Evolutionary conservation across 1,284 basidiomycete genomes (phyloP), one percentile per base, ranked within the genome.

Genomic region (Melanopsichium pennsylvanicum): DNA sequence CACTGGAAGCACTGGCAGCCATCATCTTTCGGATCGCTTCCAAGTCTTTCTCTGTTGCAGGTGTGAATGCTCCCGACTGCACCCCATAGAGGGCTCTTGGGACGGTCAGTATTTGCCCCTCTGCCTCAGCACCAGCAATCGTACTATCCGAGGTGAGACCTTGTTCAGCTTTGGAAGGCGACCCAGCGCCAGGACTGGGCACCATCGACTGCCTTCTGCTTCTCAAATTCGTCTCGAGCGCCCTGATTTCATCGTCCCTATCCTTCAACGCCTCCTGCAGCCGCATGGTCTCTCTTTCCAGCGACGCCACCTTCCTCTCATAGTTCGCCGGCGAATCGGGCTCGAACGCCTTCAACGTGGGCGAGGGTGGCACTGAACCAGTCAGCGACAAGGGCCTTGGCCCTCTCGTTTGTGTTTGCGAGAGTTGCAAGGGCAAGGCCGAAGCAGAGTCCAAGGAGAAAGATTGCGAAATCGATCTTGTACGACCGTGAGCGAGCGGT

Each of bases 391-490:
- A 57, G 32, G 70, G 72, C 22, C 72, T 51, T 15, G 70, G 70
- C 12, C 70, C 70, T 15, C 58, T 42, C 40, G 32, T 54, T 40
- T 49, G 50, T 37, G 32, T 54, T 40, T 49, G 50, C 45, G 49
- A 38, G n/a, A 40, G 52, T 39, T 62, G 57, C 27, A 58, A 59
- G 5, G 49, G 55, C 64, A 59, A 69, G 37, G 38, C 51, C 50
- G 49, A 57, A 12, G 62, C 49, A 49, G 51, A 70, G 56, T 73
- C 75, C 66, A 62, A 48, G 41, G 68, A 70, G 23, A 71, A 70
- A 46, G 74, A 76, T 31, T 78, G 74, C 51, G 75, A 78, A 25
- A 73, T 52, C n/a, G 74, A 76, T 39, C 70, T 67, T 19, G 66
- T 46, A 26, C 74, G 74, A 10, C 32, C 45, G 33, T 54, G 58